phyloP scores from a whole-genome alignment of 306 rosid genomes.

The Lotus japonicus region DNA sequence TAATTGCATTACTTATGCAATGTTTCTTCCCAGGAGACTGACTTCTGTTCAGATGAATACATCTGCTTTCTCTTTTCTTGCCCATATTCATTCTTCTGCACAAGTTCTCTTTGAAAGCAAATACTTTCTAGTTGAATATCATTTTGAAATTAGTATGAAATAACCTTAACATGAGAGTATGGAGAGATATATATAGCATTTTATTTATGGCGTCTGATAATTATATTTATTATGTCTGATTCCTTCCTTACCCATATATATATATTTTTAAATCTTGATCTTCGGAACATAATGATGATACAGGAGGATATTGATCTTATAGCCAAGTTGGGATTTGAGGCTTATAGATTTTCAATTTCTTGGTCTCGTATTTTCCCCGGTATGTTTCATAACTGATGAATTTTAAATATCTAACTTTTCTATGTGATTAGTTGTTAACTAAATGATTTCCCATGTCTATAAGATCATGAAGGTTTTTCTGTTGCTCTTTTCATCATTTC shows the following conservation, averaged over 20 bases:
- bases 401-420: neutral
- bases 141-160: neutral
- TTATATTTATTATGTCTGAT: neutral
- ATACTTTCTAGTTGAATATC: neutral
- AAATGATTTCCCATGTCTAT: neutral
- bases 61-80: neutral
- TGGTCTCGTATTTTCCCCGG: constrained; percentile 97
- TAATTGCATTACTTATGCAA: neutral
- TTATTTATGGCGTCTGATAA: neutral
- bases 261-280: neutral
- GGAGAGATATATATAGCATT: neutral
- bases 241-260: neutral
- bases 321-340: constrained; percentile 77
- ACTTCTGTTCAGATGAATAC: neutral
- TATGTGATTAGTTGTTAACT: neutral
- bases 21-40: neutral
- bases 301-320: constrained; percentile 93
- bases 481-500: constrained; percentile 6
- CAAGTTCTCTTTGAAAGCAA: constrained; percentile 6
- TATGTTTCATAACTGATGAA: constrained; percentile 29
- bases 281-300: constrained; percentile 17
- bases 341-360: constrained; percentile 86
- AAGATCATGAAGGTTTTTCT: neutral
- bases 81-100: neutral
- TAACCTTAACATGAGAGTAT: neutral